Percentiles rank a stretch among this genome's conserved stretches.
Conservation (phyloP, 306 rosid genomes). For the Lagenaria siceraria region DNA sequence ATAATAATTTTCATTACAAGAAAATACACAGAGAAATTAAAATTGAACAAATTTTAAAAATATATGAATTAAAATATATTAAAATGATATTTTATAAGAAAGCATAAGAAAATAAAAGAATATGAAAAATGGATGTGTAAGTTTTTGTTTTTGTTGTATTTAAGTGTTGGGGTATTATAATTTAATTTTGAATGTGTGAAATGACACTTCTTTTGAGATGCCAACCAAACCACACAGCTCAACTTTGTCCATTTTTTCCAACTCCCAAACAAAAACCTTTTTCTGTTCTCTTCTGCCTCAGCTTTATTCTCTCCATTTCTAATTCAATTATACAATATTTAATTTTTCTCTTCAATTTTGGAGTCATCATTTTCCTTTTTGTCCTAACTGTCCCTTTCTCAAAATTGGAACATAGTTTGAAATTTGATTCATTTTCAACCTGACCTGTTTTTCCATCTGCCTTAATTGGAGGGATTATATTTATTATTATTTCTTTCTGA, state of each 20-base stretch:
- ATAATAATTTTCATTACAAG: too few species aligned
- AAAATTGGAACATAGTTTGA: not conserved
- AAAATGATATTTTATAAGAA: too few species aligned
- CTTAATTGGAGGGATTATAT: not conserved
- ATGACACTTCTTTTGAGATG: conserved; percentile 4
- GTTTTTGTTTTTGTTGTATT: not conserved
- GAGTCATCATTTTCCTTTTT: not conserved
- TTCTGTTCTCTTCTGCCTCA: not conserved
- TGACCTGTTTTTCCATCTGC: not conserved
- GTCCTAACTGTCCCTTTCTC: not conserved
- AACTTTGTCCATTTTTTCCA: not conserved
- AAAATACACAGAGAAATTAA: too few species aligned
- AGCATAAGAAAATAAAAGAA: too few species aligned
- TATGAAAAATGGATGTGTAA: too few species aligned
- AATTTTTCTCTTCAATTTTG: not conserved
- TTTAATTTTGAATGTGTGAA: not conserved
- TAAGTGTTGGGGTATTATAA: not conserved
- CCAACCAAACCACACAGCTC: not conserved
- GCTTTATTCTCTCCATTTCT: not conserved
- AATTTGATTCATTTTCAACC: not conserved
- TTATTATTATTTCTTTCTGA: too few species aligned
- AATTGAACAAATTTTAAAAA: too few species aligned
- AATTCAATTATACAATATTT: not conserved
- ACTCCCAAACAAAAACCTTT: not conserved
- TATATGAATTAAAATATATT: too few species aligned